Evolutionary conservation across 768 basidiomycete species (phyloP), one percentile per base, ranked within the genome.

Genomic region (Boletus subparvulus): DNA sequence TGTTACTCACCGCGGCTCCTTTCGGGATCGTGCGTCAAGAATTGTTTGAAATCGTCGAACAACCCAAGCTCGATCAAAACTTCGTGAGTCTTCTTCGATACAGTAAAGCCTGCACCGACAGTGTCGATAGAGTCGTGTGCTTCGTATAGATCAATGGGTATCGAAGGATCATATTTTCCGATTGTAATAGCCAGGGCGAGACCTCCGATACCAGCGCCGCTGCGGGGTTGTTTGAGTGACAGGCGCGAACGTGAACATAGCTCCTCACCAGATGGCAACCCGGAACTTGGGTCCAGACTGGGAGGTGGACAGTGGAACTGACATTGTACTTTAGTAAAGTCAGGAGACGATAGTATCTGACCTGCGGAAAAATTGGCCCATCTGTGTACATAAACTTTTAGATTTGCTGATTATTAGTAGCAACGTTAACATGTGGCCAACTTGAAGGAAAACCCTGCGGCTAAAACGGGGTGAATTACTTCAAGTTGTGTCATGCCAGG

Each of bases 71-170:
- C 62, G 28, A 74, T 66, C 58, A 83, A 60, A n/a, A 80, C 70
- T 6, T 66, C 68, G 77, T 78, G 78, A 9, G 80, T 80, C 39
- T 78, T 69, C 10, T 65, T 64, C 81, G 80, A 80, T 6, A 82
- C 69, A 67, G 76, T 43, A 69, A 80, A 43, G 65, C 81, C 78
- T 6, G 74, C 75, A 6, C 79, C 79, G 13, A 71, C 61, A 10
- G 73, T 72, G 10, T 73, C 72, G 28, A 80, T 70, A 28, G 73
- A 72, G 2, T 73, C 61, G 19, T 73, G 76, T 4, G 78, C 73
- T 68, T 83, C 82, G 56, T 82, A 83, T 5, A 83, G 56, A 54
- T 78, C 69, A 14, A 79, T 69, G 53, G 74, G 67, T 19, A 79
- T 63, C 1, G 56, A 55, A 17, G 59, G 49, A 61, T 74, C 59